A percentile compares a stretch with the other conserved stretches of the same genome.
Conservation (phyloP, 768 basidiomycete genomes). For the Xerocomus potaroensis region DNA sequence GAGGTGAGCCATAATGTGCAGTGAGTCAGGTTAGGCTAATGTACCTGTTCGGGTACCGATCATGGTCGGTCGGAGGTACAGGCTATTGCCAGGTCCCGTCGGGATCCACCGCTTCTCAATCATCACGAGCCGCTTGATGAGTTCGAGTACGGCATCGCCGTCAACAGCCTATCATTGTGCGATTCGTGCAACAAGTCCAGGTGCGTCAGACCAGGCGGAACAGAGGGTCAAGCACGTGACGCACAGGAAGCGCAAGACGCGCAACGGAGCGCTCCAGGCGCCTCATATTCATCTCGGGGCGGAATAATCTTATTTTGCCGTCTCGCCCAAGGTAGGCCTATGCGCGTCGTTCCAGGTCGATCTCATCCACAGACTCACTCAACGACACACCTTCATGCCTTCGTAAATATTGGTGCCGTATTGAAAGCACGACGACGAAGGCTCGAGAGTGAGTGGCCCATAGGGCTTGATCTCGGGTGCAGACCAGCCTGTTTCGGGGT, state of each 20-base stretch:
- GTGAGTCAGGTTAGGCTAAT: no score
- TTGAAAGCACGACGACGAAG: constrained; percentile 51
- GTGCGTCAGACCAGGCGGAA: no score
- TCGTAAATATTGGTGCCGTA: constrained; percentile 61
- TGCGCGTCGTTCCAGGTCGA: no score
- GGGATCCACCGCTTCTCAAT: constrained; percentile 89
- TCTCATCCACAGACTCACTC: not conserved
- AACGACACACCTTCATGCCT: constrained; percentile 54
- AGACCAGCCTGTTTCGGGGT: constrained; percentile 63
- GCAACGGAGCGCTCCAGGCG: constrained; percentile 67
- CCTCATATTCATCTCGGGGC: constrained; percentile 82
- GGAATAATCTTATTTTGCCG: constrained; percentile 72
- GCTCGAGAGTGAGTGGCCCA: constrained; percentile 55
- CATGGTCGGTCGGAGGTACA: constrained; percentile 85
- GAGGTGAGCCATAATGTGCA: no score
- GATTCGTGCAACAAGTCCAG: no score
- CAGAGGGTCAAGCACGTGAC: constrained; percentile 13
- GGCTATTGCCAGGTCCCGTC: constrained; percentile 60
- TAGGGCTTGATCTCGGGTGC: constrained; percentile 72
- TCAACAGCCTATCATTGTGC: constrained; percentile 44
- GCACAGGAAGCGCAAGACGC: constrained; percentile 69
- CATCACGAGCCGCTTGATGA: constrained; percentile 62
- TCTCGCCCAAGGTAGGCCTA: constrained; percentile 70
- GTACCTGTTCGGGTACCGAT: constrained; percentile 44
- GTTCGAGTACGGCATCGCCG: constrained; percentile 41